Base-by-base conservation (phyloP, 2,329 filamentous ascomycete genomes). In the Penicillium sp. region DNA sequence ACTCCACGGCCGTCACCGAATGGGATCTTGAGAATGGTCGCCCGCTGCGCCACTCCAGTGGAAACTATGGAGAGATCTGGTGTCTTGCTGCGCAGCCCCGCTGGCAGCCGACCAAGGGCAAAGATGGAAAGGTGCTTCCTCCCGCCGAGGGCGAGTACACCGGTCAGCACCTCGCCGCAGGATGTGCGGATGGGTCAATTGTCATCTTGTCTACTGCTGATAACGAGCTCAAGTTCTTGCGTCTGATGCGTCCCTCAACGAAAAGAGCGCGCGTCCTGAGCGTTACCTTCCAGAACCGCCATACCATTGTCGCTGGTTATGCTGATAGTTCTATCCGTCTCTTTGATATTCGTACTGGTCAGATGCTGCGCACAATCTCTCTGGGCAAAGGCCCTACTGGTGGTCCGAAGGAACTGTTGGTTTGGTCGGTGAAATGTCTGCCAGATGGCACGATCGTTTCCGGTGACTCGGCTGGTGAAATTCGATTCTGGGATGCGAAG, bases 51-150 rank as follows among this genome's bases (percentile, higher is more conserved):
- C 89, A 96, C 74, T 91, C 91, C 19, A 92, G 90, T 68, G 94
- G 93, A 45, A 96, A 96, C 75, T 91, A 96, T 75, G 93, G 92
- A 64, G 93, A 97, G 70, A 93, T 97, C 61, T 99, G 94, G 94
- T 97, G 93, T 77, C 84, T 99, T 68, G 91, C 90, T 58, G 90
- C 89, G 15, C 93, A 97, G 76, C 94, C 93, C 3, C 79, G 81
- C 63, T 78, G 76, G 73, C 76, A 79, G 58, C 59, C 72, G 31
- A 70, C 70, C 27, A 68, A 71, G 36, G 70, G 67, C 47, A 76
- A 73, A 57, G 71, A 77, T 61, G 72, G 70, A 36, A 75, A 74
- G 58, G 53, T 61, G 50, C 53, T 71, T 49, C 65, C 68, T 44
- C 66, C 75, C 19, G 66, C 70, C 21, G 70, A 77, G 61, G 70